These are phyloP conservation scores for Colletotrichum sp. DNA, from an alignment of 2,329 filamentous ascomycete genomes.

Conservation along the genomic window DNA sequence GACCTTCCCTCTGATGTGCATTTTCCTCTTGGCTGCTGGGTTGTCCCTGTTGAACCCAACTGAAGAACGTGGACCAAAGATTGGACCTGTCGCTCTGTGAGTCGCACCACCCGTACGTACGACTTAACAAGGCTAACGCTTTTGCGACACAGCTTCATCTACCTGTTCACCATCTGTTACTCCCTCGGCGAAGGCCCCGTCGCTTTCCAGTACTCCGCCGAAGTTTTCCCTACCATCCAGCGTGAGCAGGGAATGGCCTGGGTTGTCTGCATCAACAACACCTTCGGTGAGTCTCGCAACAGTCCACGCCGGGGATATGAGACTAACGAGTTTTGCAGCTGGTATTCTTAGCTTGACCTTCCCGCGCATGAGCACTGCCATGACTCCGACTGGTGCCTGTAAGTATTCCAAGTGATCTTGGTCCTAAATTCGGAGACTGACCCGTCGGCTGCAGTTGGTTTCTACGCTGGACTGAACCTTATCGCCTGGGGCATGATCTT, in stretches of 20 bases:
- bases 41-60: constrained; percentile 52
- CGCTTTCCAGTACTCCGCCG: constrained; percentile 65
- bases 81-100: constrained; percentile 54
- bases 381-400: constrained; percentile 35
- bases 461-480: constrained; percentile 61
- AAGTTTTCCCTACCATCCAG: constrained; percentile 68
- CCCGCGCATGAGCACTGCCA: constrained; percentile 55
- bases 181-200: constrained; percentile 53
- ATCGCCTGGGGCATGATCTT: constrained; percentile 59
- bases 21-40: constrained; percentile 60
- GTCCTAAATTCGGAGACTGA: neutral
- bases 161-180: constrained; percentile 49
- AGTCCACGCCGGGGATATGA: fast-evolving
- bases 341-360: constrained; percentile 66
- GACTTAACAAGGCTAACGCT: neutral
- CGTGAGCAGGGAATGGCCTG: constrained; percentile 67
- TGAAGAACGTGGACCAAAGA: constrained; percentile 7
- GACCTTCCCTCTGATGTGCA: constrained; percentile 64
- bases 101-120: neutral
- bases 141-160: constrained; percentile 34
- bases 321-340: neutral
- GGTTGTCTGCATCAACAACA: neutral
- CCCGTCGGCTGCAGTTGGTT: constrained; percentile 40
- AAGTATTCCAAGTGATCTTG: constrained; percentile 24
- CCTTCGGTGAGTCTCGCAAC: neutral